A percentile compares a stretch with the other conserved stretches of the same genome.
Conservation (phyloP, 768 basidiomycete species). For the Trametes sanguinea region DNA sequence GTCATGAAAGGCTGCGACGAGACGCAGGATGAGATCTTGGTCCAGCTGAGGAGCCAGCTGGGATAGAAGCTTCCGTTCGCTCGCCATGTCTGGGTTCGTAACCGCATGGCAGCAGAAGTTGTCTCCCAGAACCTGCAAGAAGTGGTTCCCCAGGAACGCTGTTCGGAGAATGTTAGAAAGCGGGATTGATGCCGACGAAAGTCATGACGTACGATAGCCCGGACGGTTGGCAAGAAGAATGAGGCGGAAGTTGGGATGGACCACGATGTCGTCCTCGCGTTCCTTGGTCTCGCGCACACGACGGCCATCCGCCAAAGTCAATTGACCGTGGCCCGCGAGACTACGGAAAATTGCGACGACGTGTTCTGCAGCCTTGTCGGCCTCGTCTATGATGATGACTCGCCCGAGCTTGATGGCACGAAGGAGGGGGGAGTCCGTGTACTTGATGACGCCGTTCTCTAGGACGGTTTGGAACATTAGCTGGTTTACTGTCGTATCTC, state of each 20-base stretch:
- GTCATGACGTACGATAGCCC: slow-evolving; percentile 56
- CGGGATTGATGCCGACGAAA: not conserved
- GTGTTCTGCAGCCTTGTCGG: slow-evolving; percentile 73
- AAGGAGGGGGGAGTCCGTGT: slow-evolving; percentile 66
- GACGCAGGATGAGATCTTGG: slow-evolving; percentile 52
- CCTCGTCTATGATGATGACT: slow-evolving; percentile 71
- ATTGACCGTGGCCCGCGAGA: slow-evolving; percentile 63
- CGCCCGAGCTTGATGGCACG: slow-evolving; percentile 62
- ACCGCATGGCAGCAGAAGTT: slow-evolving; percentile 67
- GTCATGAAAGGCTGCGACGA: slow-evolving; percentile 68
- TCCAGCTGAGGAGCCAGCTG: slow-evolving; percentile 64
- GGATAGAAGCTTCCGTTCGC: slow-evolving; percentile 58
- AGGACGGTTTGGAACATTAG: slow-evolving; percentile 69
- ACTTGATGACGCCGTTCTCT: slow-evolving; percentile 56
- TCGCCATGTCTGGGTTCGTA: slow-evolving; percentile 65
- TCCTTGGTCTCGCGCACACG: slow-evolving; percentile 50
- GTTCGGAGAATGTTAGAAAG: not conserved
- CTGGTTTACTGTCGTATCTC: slow-evolving; percentile 71
- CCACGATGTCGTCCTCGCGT: slow-evolving; percentile 55
- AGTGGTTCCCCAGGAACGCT: slow-evolving; percentile 77
- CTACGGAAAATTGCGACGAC: slow-evolving; percentile 73
- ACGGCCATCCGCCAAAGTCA: slow-evolving; percentile 64
- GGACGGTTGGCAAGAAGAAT: slow-evolving; percentile 67
- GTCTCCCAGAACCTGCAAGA: slow-evolving; percentile 70
- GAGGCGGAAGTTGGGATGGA: slow-evolving; percentile 65